phyloP scores from a whole-genome alignment of 2,329 filamentous ascomycete species.

The Lomentospora prolificans region DNA sequence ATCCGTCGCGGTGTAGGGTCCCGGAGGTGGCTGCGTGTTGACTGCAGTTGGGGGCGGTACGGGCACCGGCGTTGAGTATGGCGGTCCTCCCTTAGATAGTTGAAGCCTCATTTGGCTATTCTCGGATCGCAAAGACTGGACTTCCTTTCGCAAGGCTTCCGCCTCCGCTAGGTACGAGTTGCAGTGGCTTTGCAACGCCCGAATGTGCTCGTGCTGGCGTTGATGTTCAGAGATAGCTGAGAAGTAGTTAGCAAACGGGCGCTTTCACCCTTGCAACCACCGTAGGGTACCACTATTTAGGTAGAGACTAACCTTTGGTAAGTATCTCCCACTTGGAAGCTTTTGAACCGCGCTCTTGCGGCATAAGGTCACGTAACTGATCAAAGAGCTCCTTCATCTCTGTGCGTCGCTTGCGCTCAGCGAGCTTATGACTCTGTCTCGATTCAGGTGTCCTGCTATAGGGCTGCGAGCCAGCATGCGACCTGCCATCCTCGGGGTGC shows the following conservation, averaged over 20 bases:
- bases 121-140: constrained; percentile 37
- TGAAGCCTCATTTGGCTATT: constrained; percentile 33
- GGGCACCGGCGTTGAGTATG: constrained; percentile 11
- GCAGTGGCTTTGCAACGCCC: constrained; percentile 35
- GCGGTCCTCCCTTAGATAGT: constrained; percentile 7
- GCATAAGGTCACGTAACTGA: constrained; percentile 66
- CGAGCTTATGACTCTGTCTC: constrained; percentile 74
- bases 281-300: no score
- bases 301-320: constrained; percentile 57
- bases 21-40: constrained; percentile 18
- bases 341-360: constrained; percentile 72
- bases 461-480: constrained; percentile 51
- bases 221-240: constrained; percentile 55
- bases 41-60: constrained; percentile 16
- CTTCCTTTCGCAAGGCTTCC: constrained; percentile 38
- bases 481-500: constrained; percentile 47
- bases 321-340: constrained; percentile 86
- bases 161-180: constrained; percentile 31
- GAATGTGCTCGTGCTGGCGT: constrained; percentile 39
- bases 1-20: constrained; percentile 19
- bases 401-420: constrained; percentile 71
- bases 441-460: constrained; percentile 78
- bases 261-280: constrained; percentile 3
- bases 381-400: constrained; percentile 88
- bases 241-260: not conserved